Evolutionary conservation across 2,329 filamentous ascomycete species (phyloP).

Genomic region (Whalleya microplaca): DNA sequence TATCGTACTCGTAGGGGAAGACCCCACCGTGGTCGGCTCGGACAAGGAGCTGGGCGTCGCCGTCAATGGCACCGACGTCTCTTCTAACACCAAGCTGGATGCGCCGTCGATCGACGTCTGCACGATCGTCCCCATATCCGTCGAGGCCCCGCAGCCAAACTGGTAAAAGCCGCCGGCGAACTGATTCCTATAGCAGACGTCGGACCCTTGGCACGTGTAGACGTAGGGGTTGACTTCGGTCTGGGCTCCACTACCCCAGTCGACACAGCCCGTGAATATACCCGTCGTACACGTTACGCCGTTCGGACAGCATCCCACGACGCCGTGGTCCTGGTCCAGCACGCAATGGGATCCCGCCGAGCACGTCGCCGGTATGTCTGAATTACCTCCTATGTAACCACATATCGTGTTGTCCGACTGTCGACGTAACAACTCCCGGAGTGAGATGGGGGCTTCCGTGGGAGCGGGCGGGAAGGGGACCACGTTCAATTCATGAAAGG

Average conservation of each 20-base stretch:
- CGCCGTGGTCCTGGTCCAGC: constrained; percentile 51
- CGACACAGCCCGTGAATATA: constrained; percentile 62
- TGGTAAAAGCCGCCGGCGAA: constrained; percentile 61
- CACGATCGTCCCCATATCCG: constrained; percentile 53
- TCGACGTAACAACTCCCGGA: constrained; percentile 43
- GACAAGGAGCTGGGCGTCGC: constrained; percentile 43
- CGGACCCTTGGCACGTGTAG: constrained; percentile 55
- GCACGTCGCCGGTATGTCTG: constrained; percentile 59
- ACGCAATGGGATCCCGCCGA: constrained; percentile 62
- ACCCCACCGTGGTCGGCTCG: constrained; percentile 47
- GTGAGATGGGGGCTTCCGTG: constrained; percentile 45
- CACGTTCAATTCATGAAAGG: constrained; percentile 44
- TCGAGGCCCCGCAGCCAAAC: constrained; percentile 59
- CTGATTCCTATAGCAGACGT: constrained; percentile 59
- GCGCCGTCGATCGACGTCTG: constrained; percentile 49
- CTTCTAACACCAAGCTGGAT: constrained; percentile 43
- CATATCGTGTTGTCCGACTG: constrained; percentile 57
- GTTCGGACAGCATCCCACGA: constrained; percentile 62
- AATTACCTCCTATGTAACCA: constrained; percentile 59
- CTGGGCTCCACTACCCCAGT: constrained; percentile 53
- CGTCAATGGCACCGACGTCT: constrained; percentile 47
- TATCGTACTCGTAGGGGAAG: constrained; percentile 30
- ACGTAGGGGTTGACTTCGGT: constrained; percentile 59
- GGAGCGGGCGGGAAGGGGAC: constrained; percentile 45
- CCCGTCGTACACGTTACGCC: constrained; percentile 55